These are phyloP conservation scores for Iris macrosiphon DNA, from an alignment of 106 monocot genomes.

Conservation along the genomic window DNA sequence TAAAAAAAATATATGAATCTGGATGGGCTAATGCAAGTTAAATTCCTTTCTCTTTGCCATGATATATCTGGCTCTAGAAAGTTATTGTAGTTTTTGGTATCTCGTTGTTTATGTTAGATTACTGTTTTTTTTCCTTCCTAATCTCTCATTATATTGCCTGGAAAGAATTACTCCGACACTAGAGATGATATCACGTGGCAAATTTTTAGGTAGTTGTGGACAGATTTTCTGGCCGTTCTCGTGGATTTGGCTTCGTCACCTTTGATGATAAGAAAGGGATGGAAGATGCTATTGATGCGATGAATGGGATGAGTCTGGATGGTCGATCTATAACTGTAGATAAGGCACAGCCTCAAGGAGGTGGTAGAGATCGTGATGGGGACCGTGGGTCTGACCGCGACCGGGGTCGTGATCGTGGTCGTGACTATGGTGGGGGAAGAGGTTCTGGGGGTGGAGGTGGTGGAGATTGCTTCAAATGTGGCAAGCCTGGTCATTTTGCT, in stretches of 20 bases:
- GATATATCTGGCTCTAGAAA: no score
- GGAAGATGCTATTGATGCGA: conserved; percentile 79
- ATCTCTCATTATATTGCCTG: no score
- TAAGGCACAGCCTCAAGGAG: conserved; percentile 68
- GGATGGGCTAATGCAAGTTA: no score
- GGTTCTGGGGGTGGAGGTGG: conserved; percentile 19
- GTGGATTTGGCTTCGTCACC: conserved; percentile 85
- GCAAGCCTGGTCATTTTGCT: conserved; percentile 93
- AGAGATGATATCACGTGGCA: no score
- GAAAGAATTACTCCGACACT: no score
- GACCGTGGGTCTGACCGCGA: conserved; percentile 44
- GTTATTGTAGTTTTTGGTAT: no score
- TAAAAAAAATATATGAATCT: no score
- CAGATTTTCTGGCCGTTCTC: conserved; percentile 76
- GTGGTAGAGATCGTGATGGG: conserved; percentile 34
- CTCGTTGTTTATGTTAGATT: no score
- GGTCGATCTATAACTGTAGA: conserved; percentile 80
- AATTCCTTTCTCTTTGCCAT: no score
- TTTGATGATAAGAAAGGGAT: conserved; percentile 65
- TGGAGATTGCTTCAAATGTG: conserved; percentile 85
- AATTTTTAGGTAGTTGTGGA: conserved; percentile 57
- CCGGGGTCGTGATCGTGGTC: no score
- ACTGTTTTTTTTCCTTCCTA: no score
- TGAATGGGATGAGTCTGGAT: conserved; percentile 83
- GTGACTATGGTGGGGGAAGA: conserved; percentile 38